Evolutionary conservation across 2,329 filamentous ascomycete species (phyloP), one percentile per base, ranked within the genome.

Genomic region (Scolecobasidium constrictum): DNA sequence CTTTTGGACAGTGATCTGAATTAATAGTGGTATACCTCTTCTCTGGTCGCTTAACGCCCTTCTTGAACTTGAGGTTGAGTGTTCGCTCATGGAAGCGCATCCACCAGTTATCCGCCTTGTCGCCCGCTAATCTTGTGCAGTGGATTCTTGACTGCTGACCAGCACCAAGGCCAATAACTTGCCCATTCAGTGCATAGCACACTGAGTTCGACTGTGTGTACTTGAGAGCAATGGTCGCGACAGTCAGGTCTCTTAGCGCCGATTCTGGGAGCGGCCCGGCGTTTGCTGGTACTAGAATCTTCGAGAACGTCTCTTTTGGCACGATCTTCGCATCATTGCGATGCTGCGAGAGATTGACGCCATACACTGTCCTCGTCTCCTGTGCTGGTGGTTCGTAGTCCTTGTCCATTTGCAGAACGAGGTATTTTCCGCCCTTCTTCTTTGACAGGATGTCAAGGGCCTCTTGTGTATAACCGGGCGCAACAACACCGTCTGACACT

Each of bases 101-200:
- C 92, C 90, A 98, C 90, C 90, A 96, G 73, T 94, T 95, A 66
- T 98, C 92, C 38, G 88, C 86, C 74, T 98, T 98, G 72, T 96
- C 90, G 47, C 92, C 92, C 9, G 92, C 92, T 40, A 98, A 78
- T 51, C 92, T 83, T 34, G 92, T 98, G 77, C 92, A 98, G 75
- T 98, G 92, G 54, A 98, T 98, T 53, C 92, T 83, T 48, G 86
- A 94, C 69, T 98, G 92, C 66, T 98, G 92, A 47, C 92, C 92
- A 43, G 92, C 92, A 51, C 92, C 92, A 44, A 98, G 79, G 51
- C 92, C 92, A 53, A 98, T 75, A 55, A 96, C 76, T 66, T 96
- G 92, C 38, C 92, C 92, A 56, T 94, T 88, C 49, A 86, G 73
- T 43, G 92, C 88, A 61, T 96, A 98, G 76, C 90, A 96, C 50